phyloP scores from a whole-genome alignment of 306 rosid species.

The Myrica gale region DNA sequence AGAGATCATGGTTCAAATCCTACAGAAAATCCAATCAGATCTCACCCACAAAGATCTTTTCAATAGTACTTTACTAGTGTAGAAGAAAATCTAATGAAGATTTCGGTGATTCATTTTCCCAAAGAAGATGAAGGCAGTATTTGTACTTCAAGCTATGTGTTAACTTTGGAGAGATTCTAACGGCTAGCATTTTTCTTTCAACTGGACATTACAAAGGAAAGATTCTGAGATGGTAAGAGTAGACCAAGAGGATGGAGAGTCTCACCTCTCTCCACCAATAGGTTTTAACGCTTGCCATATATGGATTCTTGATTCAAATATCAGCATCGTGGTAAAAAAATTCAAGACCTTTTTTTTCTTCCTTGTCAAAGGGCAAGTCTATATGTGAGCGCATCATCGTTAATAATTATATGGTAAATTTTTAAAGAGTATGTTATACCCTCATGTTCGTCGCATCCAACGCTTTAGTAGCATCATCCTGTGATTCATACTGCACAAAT shows the following conservation, averaged over 20 bases:
- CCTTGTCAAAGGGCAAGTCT: too few relatives aligned
- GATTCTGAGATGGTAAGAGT: constrained; percentile 18
- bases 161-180: constrained; percentile 17
- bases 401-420: too few relatives aligned
- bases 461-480: constrained; percentile 92
- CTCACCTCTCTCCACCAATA: constrained; percentile 4
- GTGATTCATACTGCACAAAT: constrained; percentile 88
- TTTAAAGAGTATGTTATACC: constrained; percentile 37
- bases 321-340: neutral
- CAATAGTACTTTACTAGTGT: constrained; percentile 12
- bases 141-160: constrained; percentile 10
- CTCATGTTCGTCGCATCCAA: constrained; percentile 90
- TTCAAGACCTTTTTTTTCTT: too few relatives aligned
- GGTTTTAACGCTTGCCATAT: constrained; percentile 3
- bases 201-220: constrained; percentile 19
- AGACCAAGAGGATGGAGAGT: constrained; percentile 16
- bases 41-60: constrained; percentile 27
- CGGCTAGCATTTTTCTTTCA: constrained; percentile 27
- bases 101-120: constrained; percentile 8
- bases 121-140: neutral
- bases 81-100: constrained; percentile 34
- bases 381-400: too few relatives aligned
- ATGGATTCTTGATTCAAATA: neutral
- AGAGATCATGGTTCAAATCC: constrained; percentile 28
- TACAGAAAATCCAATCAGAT: constrained; percentile 24